phyloP scores from a whole-genome alignment of 345 rosid genomes.

The Lumnitzera littorea region DNA sequence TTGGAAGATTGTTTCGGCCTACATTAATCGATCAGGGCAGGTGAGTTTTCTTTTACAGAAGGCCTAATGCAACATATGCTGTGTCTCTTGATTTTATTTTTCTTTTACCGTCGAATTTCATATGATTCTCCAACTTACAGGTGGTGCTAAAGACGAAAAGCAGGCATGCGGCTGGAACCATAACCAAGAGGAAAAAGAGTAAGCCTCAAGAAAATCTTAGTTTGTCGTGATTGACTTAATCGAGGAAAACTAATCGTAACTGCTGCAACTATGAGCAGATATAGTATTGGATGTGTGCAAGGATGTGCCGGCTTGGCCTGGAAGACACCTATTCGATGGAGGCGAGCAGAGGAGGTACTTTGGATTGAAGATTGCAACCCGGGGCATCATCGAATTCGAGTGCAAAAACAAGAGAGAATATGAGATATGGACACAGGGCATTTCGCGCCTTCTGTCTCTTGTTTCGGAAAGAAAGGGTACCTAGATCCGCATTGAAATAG shows the following conservation, averaged over 20 bases:
- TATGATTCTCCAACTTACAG: constrained; percentile 17
- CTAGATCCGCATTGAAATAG: constrained; percentile 14
- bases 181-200: constrained; percentile 91
- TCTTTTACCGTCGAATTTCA: not conserved
- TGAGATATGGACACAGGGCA: constrained; percentile 80
- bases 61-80: not conserved
- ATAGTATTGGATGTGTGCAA: constrained; percentile 61
- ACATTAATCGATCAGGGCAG: constrained; percentile 60
- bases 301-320: constrained; percentile 87
- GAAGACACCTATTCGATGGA: constrained; percentile 62
- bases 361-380: constrained; percentile 57
- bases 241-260: too few species aligned
- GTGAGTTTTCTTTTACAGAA: constrained; percentile 8
- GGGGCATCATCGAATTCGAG: constrained; percentile 73
- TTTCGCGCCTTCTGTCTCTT: constrained; percentile 49
- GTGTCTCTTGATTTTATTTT: not conserved
- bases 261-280: constrained; percentile 26
- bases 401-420: constrained; percentile 73
- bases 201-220: not conserved
- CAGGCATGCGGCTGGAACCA: constrained; percentile 71
- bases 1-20: constrained; percentile 85
- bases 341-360: constrained; percentile 70
- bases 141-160: constrained; percentile 89
- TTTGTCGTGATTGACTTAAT: too few species aligned
- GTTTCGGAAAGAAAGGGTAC: constrained; percentile 42